Base-by-base conservation (phyloP, 192 early-diverging fungal genomes). In the Jimgerdemannia lactiflua region DNA sequence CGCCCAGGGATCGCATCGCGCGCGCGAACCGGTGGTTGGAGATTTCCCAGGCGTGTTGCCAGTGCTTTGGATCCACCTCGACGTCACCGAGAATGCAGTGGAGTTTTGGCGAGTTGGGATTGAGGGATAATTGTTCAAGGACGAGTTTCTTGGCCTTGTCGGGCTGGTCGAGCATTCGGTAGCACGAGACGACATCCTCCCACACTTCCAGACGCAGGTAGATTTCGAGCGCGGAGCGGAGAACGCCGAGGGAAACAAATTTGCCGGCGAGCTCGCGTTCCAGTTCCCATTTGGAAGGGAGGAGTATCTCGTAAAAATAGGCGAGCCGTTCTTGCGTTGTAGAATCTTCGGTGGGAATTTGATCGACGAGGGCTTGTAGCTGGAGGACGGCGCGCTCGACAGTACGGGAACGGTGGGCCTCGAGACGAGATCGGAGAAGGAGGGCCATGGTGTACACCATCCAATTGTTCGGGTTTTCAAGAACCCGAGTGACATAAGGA, bases 391-490 rank as follows among this genome's bases (percentile, higher is more conserved):
- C 86, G 54, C 98, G 93, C 81, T 98, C 95, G 1, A 94, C 94
- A 0, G 96, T 99, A 49, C 97, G 88, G 18, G 92, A 87, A 73
- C 94, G 93, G 43, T 89, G 77, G 20, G 92, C 77, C 83, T 99
- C 98, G 44, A 99, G 89, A 42, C 97, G 93, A 14, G 95, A 95
- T 8, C 97, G 90, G 65, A 97, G 81, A 65, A 99, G 82, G 29
- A 99, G 83, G 7, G 87, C 97, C 95, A 98, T 97, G 40, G 98
- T 97, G 85, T 98, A 92, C 17, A 99, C 94, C 80, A 94, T 95
- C 97, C 97, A 99, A 85, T 99, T 99, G 85, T 95, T 95, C 69
- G 95, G 88, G 73, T 97, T 94, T 75, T 94, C 92, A 64, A 98
- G 82, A 7, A 98, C 95, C 65, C 97, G 91, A 69, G 88, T 81